Evolutionary conservation across 148 eudicot genomes (phyloP), one percentile per base, ranked within the genome.

Genomic region (Drosera capensis): DNA sequence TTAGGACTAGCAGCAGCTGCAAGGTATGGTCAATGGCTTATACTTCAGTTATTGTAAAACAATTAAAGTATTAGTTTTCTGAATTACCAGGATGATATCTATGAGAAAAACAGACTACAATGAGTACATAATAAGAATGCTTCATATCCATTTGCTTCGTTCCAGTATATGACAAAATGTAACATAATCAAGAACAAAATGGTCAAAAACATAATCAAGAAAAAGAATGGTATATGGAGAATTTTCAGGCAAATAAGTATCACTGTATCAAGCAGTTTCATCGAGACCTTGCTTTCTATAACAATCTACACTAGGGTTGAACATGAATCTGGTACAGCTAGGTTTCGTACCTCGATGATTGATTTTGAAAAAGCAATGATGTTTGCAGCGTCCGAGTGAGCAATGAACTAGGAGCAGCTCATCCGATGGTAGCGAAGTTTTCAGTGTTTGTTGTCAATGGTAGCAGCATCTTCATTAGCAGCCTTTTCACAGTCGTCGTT

Each of bases 321-420:
- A n/a, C n/a, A n/a, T n/a, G n/a, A n/a, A n/a, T n/a, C n/a, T n/a
- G n/a, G n/a, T n/a, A n/a, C n/a, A n/a, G n/a, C n/a, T n/a, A n/a
- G n/a, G n/a, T n/a, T n/a, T n/a, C n/a, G n/a, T n/a, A n/a, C n/a
- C n/a, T n/a, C n/a, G n/a, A n/a, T n/a, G n/a, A n/a, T n/a, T n/a
- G n/a, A n/a, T n/a, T n/a, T n/a, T n/a, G n/a, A 9, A 28, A 4
- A 9, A 28, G 9, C 9, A 22, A 47, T 30, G 23, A 2, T 22
- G 8, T 8, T 14, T 51, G 53, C 67, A 75, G 81, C 30, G 71
- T 75, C 38, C 54, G 81, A 52, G 81, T 75, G 47, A 60, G 77
- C 25, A 71, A 75, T 52, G 81, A 75, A 52, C 55, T 75, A 15
- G 81, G 81, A 20, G 70, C 71, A 43, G 56, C 38, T 0, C 73